Base-by-base conservation (phyloP, 352 stramenopile genomes). In the Globisporangium sylvaticum region DNA sequence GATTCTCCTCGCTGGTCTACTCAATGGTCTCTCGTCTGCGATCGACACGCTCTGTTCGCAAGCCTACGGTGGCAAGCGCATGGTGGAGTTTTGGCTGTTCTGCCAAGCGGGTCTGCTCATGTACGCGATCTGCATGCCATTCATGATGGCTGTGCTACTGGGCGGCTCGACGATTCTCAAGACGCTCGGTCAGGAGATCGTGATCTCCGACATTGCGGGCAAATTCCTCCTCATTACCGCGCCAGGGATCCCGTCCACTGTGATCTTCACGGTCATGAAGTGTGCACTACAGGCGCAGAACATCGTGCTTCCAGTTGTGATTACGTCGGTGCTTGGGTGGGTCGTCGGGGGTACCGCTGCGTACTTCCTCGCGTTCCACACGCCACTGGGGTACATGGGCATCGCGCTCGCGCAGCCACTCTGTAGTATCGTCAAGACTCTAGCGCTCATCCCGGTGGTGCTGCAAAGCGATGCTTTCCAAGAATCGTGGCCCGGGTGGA, bases 41-140 rank as follows among this genome's bases (percentile, higher is more conserved):
- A 71, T 95, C 42, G 87, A 95, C 67, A 95, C 87, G 64, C 71
- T 95, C 14, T 94, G 83, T 58, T 77, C 77, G 9, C 78, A 92
- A 39, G 84, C 87, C 5, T 90, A 85, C 61, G 84, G 84, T 20
- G 84, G 71, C 60, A 83, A 81, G 50, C 75, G 77, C 46, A 72
- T 81, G 64, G 65, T 71, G 10, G 80, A 90, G 59, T 69, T 92
- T 57, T 89, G 84, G 75, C 69, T 87, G 56, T 84, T 88, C 58
- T 81, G 39, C 5, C 39, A 48, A n/a, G 39, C 39, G 14, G 14
- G 39, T n/a, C 14, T 48, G 15, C 39, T 48, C 14, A 48, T 48
- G 39, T 48, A 48, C 4, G 39, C 39, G 15, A 48, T 48, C 2
- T 48, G 39, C 39, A n/a, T 48, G 39, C 39, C 39, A 6, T 48